These are phyloP conservation scores for Boletus subluridellus DNA, from an alignment of 1,284 basidiomycete genomes.

Conservation along the genomic window DNA sequence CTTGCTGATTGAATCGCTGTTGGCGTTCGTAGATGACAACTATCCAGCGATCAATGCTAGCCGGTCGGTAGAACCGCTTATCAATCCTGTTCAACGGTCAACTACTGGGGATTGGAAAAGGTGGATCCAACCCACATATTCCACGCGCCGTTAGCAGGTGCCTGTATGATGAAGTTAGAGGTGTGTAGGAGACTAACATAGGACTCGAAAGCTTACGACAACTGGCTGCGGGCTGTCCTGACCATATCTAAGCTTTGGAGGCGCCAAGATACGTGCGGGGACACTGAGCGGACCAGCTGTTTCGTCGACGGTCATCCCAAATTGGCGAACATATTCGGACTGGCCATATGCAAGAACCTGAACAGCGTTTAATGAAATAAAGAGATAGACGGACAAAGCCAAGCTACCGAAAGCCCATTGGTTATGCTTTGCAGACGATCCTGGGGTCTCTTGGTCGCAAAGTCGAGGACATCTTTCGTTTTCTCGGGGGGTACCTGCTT, in stretches of 20 bases:
- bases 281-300: conserved; percentile 48
- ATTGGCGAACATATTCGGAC: conserved; percentile 68
- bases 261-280: conserved; percentile 55
- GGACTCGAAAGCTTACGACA: conserved; percentile 42
- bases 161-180: conserved; percentile 33
- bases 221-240: conserved; percentile 46
- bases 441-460: conserved; percentile 64
- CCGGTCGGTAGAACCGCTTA: conserved; percentile 57
- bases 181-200: neutral
- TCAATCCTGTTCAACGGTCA: conserved; percentile 47
- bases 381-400: neutral
- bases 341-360: conserved; percentile 67
- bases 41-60: conserved; percentile 52
- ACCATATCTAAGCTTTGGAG: conserved; percentile 64
- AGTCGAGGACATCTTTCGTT: conserved; percentile 62
- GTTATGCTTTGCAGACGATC: conserved; percentile 60
- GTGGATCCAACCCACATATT: conserved; percentile 50
- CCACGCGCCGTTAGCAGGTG: conserved; percentile 63
- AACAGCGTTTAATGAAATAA: neutral
- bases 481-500: conserved; percentile 68
- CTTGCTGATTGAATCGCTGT: conserved; percentile 45
- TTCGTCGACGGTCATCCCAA: conserved; percentile 58
- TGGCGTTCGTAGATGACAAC: conserved; percentile 62
- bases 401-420: conserved; percentile 50
- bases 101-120: neutral